These are phyloP conservation scores for Talaromyces piceae DNA, from an alignment of 2,329 filamentous ascomycete species.

Conservation along the genomic window DNA sequence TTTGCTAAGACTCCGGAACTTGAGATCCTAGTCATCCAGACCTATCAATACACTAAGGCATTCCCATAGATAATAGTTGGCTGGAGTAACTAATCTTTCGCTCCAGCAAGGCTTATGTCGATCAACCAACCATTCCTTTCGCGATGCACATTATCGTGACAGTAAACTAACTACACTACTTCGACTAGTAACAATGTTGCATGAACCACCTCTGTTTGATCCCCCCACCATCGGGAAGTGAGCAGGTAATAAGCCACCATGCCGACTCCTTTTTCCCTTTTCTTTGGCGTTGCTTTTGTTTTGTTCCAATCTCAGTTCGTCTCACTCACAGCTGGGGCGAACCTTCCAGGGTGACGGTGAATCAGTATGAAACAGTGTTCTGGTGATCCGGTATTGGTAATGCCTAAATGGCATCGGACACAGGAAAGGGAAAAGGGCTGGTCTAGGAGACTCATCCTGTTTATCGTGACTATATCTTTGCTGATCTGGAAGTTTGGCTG, in stretches of 20 bases:
- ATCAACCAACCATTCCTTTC: neutral
- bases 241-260: neutral
- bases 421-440: neutral
- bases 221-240: neutral
- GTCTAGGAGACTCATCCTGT: neutral
- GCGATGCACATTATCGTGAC: neutral
- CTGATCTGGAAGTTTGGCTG: neutral
- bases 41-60: too few relatives aligned
- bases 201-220: neutral
- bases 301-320: too few relatives aligned
- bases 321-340: too few relatives aligned
- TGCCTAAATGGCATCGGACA: neutral
- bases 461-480: neutral
- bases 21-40: constrained; percentile 8
- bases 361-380: neutral
- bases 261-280: neutral
- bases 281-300: too few relatives aligned
- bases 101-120: too few relatives aligned
- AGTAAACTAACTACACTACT: too few relatives aligned
- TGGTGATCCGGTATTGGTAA: neutral
- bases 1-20: neutral
- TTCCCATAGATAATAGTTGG: too few relatives aligned
- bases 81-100: too few relatives aligned
- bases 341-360: neutral
- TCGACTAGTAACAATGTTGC: neutral